Evolutionary conservation across 2,329 filamentous ascomycete species (phyloP).

Genomic region (Fusarium duplospermum): DNA sequence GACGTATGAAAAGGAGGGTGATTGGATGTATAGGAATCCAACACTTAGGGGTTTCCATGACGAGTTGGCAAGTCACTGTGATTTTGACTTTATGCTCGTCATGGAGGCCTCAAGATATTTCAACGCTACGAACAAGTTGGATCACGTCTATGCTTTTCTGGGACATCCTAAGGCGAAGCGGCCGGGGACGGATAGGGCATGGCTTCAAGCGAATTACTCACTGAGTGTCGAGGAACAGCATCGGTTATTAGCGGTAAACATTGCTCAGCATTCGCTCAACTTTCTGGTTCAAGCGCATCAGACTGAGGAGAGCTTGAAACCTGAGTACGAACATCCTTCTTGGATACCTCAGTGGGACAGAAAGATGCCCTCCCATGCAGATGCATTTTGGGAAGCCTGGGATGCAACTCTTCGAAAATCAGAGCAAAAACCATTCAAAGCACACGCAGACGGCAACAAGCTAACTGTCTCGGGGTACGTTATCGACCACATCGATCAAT

Average conservation of each 20-base stretch:
- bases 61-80: not conserved
- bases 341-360: conserved; percentile 11
- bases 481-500: not conserved
- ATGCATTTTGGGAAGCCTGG: conserved; percentile 19
- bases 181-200: not conserved
- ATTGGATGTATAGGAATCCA: not conserved
- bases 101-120: conserved; percentile 16
- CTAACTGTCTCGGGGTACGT: not conserved
- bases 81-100: conserved; percentile 16
- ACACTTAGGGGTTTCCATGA: not conserved
- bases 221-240: conserved; percentile 8
- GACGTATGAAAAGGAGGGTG: conserved; percentile 7
- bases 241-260: not conserved
- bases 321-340: not conserved
- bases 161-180: conserved; percentile 11
- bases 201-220: conserved; percentile 12
- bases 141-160: conserved; percentile 13
- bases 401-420: conserved; percentile 13
- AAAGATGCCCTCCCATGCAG: conserved; percentile 1
- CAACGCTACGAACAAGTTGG: conserved; percentile 12
- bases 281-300: conserved; percentile 3
- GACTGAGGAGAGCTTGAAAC: not conserved
- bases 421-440: not conserved
- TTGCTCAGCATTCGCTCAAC: conserved; percentile 1
- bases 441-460: not conserved